Base-by-base conservation (phyloP, 352 stramenopile species). In the Globisporangium nagaii region DNA sequence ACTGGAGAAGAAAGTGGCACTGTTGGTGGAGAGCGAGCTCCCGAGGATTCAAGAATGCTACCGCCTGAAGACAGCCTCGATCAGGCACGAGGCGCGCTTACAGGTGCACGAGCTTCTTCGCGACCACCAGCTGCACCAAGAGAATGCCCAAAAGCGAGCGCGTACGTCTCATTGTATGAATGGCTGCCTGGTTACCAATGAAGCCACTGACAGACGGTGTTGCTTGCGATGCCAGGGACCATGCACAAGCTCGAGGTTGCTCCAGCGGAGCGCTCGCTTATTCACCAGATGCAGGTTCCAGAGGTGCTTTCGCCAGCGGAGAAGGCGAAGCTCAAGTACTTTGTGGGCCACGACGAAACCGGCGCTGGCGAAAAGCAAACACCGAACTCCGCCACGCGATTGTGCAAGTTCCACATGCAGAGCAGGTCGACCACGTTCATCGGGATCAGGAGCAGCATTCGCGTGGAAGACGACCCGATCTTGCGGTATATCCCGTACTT, bases 401-500 rank as follows among this genome's bases (percentile, higher is more conserved):
- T 81, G 10, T 65, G 64, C 22, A 62, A 30, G 17, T 66, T 88
- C 27, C 71, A 66, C 8, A 71, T 70, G n/a, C 60, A 89, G 34
- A 87, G 79, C 52, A 79, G 60, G 63, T 86, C 73, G 34, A 92
- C 82, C 10, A 66, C 79, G 7, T 89, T 71, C 35, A 68, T 85
- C 1, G 79, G 79, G 10, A 45, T 96, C 30, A 88, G 81, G 45
- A 59, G 64, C 7, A 93, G 87, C 57, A 70, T 90, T 57, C 73
- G 70, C 9, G 76, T 88, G 7, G 85, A 96, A 46, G 91, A 98
- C 57, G 84, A 97, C 55, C 71, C 78, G n/a, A 86, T 93, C 51
- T 59, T 98, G 44, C 75, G 83, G 1, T 89, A 93, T 57, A 73
- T 96, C 22, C 92, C 90, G 8, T 97, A 96, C 65, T 97, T 97